Evolutionary conservation across 257 asterid genomes (phyloP).

Genomic region (Solanum sitiens): DNA sequence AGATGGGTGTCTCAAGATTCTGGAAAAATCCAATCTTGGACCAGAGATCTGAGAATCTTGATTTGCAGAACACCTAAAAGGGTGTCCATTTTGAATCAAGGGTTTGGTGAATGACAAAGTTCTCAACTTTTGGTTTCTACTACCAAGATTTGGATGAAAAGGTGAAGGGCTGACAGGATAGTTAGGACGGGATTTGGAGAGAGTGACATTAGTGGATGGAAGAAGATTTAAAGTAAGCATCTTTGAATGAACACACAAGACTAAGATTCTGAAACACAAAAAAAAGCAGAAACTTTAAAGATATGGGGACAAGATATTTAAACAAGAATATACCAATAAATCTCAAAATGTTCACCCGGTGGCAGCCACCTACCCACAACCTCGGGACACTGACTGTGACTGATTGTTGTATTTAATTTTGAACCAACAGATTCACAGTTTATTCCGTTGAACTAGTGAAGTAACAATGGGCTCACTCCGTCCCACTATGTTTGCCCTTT

Average conservation of each 20-base stretch:
- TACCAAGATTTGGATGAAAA: constrained; percentile 29
- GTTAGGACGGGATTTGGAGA: constrained; percentile 32
- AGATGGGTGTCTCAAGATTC: constrained; percentile 20
- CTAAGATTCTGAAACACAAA: neutral
- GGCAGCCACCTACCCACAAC: neutral
- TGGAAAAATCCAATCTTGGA: constrained; percentile 35
- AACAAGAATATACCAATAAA: neutral
- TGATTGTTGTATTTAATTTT: neutral
- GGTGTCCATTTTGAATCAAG: constrained; percentile 7
- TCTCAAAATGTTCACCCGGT: neutral
- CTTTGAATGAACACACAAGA: neutral
- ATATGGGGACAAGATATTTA: neutral
- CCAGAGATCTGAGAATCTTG: constrained; percentile 24
- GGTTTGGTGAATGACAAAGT: constrained; percentile 5
- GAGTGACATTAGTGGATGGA: constrained; percentile 45
- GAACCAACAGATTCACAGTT: neutral
- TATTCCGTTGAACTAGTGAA: neutral
- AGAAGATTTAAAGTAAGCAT: constrained; percentile 66
- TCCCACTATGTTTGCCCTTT: neutral
- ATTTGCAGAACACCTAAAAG: neutral
- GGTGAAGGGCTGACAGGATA: neutral
- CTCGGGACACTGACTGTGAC: neutral
- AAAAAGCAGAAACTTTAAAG: neutral
- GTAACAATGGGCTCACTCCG: neutral
- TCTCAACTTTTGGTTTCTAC: constrained; percentile 12